phyloP scores from a whole-genome alignment of 2,329 filamentous ascomycete species.

The Cladophialophora chaetospira region DNA sequence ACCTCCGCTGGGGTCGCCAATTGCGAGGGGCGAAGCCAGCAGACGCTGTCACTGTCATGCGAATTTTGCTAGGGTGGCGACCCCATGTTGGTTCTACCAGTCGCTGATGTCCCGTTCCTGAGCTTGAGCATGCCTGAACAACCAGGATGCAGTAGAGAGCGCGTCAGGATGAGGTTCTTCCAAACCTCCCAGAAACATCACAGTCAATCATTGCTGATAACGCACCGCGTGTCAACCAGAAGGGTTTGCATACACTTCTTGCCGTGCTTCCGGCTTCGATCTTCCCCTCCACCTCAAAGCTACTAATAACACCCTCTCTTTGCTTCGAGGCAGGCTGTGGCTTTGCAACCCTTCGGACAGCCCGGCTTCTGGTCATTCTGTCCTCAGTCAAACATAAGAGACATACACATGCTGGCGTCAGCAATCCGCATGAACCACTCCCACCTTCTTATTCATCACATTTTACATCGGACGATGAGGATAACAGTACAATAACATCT shows the following conservation, averaged over 20 bases:
- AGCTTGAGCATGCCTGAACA: no score
- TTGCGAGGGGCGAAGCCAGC: no score
- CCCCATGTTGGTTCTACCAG: background rate
- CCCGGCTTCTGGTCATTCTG: background rate
- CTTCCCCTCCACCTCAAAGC: background rate
- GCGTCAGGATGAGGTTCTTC: background rate
- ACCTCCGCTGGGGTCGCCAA: no score
- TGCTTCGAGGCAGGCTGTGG: background rate
- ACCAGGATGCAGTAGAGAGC: background rate
- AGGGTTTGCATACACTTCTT: background rate
- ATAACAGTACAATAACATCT: slow-evolving; percentile 4
- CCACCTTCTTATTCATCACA: background rate
- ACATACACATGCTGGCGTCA: background rate
- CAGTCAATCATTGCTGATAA: slow-evolving; percentile 11
- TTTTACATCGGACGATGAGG: slow-evolving; percentile 5
- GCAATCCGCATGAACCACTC: background rate
- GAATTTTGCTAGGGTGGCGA: background rate
- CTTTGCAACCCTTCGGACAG: background rate
- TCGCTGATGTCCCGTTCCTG: background rate
- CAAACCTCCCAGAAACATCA: background rate
- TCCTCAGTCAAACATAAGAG: background rate
- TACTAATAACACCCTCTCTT: background rate
- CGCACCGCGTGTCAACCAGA: background rate
- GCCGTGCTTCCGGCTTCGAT: background rate
- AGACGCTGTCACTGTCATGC: background rate